phyloP scores from a whole-genome alignment of 441 rosid species.

The Corymbia calophylla region DNA sequence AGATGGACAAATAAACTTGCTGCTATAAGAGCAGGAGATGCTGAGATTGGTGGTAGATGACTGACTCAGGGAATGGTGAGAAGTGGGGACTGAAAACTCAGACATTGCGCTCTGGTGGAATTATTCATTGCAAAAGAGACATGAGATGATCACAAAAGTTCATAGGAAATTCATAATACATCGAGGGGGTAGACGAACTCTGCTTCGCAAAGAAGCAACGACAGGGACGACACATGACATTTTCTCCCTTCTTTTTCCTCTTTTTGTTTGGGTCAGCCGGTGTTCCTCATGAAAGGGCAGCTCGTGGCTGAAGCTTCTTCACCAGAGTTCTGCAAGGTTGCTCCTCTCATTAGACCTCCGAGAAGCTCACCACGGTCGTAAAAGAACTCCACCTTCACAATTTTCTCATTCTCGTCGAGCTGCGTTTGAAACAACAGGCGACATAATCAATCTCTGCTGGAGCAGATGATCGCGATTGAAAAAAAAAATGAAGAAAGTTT shows the following conservation, averaged over 20 bases:
- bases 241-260: not conserved
- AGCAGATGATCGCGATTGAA: not conserved
- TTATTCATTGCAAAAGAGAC: not conserved
- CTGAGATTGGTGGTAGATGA: no score
- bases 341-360: slow-evolving; percentile 45
- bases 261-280: not conserved
- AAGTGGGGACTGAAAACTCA: not conserved
- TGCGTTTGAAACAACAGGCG: not conserved
- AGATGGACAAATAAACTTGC: no score
- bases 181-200: no score
- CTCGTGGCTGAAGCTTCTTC: not conserved
- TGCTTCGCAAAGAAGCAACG: not conserved
- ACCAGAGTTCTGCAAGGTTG: not conserved
- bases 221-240: not conserved
- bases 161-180: no score
- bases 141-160: not conserved
- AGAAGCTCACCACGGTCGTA: slow-evolving; percentile 39
- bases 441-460: not conserved
- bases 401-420: slow-evolving; percentile 46
- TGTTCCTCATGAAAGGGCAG: not conserved
- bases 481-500: not conserved
- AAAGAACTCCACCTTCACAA: slow-evolving; percentile 46
- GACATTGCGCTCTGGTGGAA: not conserved
- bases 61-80: no score
- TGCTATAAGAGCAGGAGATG: no score